phyloP scores from a whole-genome alignment of 202 grass and related monocot species.

The Dendrocalamus latiflorus region DNA sequence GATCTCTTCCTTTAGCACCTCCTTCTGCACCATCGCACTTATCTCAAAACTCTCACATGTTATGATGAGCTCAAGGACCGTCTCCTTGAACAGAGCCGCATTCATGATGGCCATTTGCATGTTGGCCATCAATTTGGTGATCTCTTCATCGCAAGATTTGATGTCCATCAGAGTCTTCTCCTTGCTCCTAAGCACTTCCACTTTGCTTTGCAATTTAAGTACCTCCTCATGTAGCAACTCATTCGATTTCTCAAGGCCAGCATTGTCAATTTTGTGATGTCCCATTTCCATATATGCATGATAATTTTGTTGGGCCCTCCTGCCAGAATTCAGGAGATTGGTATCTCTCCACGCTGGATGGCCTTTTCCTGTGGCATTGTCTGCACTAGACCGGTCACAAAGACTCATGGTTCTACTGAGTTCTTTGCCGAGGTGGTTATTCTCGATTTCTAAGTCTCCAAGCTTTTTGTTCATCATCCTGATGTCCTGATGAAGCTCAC shows the following conservation, averaged over 20 bases:
- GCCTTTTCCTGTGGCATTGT: conserved; percentile 24
- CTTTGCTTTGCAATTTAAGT: conserved; percentile 27
- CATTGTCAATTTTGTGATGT: conserved; percentile 4
- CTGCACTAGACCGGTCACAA: conserved; percentile 5
- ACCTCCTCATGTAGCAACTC: conserved; percentile 37
- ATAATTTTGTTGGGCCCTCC: not conserved
- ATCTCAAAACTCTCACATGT: too few species aligned
- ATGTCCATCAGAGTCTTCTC: conserved; percentile 27
- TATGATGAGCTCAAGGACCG: too few species aligned
- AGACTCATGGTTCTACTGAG: conserved; percentile 23
- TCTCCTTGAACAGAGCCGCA: too few species aligned
- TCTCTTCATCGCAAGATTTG: conserved; percentile 53
- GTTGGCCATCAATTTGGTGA: conserved; percentile 49
- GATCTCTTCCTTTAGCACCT: conserved; percentile 87
- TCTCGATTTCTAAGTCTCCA: conserved; percentile 33
- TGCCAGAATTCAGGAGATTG: conserved; percentile 25
- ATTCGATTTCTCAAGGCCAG: conserved; percentile 28
- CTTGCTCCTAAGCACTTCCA: too few species aligned
- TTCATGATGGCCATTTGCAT: conserved; percentile 72
- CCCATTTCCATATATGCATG: conserved; percentile 17
- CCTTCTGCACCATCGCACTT: too few species aligned
- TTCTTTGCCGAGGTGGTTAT: conserved; percentile 28
- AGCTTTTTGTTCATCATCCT: conserved; percentile 50
- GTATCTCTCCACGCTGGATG: not conserved
- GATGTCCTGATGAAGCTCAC: conserved; percentile 47